A percentile compares a stretch with the other conserved stretches of the same genome.
Evolutionary conservation across 179 eudicot species (phyloP).

Genomic region (Beta corolliflora): DNA sequence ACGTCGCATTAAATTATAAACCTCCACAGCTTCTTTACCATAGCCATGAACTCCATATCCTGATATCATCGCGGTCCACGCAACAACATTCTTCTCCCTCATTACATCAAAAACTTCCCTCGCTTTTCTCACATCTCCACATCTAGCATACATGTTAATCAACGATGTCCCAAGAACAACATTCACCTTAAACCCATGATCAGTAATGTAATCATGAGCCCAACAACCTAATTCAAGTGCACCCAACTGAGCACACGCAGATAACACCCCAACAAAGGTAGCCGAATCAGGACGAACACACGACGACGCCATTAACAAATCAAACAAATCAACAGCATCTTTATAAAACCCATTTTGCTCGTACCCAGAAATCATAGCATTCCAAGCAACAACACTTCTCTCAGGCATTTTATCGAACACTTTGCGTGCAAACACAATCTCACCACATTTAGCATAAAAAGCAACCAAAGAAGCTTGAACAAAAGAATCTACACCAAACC

Average conservation of each 20-base stretch:
- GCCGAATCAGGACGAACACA: conserved; percentile 32
- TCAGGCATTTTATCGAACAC: conserved; percentile 39
- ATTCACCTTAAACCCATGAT: conserved; percentile 16
- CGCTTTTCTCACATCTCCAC: conserved; percentile 35
- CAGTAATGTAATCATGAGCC: conserved; percentile 27
- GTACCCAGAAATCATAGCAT: conserved; percentile 38
- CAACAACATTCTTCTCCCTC: conserved; percentile 34
- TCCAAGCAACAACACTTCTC: conserved; percentile 39
- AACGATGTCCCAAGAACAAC: conserved; percentile 32
- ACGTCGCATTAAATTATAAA: conserved; percentile 23
- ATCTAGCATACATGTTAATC: conserved; percentile 36
- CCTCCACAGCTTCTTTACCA: conserved; percentile 37
- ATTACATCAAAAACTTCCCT: conserved; percentile 38
- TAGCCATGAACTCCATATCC: conserved; percentile 41
- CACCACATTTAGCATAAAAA: conserved; percentile 33
- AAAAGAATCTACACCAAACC: conserved; percentile 31
- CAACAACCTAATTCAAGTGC: conserved; percentile 34
- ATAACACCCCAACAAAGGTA: conserved; percentile 36
- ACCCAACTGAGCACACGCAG: conserved; percentile 40
- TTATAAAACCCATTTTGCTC: conserved; percentile 38
- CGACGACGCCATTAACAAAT: conserved; percentile 21
- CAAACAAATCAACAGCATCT: conserved; percentile 32
- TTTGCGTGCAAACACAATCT: conserved; percentile 33
- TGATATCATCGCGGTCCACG: conserved; percentile 40
- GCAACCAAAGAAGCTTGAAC: conserved; percentile 35